Conservation (phyloP, 257 asterid genomes). For the Fraxinus cuspidata region DNA sequence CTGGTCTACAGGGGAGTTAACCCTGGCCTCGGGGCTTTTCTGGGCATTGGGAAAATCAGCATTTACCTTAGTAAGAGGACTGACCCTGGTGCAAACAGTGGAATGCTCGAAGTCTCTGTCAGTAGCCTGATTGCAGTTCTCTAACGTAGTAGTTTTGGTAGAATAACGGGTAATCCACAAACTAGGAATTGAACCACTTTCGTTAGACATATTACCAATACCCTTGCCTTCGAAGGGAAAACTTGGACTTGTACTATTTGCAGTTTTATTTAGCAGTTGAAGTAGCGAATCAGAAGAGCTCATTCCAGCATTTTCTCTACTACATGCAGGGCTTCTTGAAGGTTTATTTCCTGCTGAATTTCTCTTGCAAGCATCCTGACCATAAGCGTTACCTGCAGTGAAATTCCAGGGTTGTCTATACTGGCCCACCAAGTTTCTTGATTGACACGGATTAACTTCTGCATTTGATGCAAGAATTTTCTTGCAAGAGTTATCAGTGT, state of each 20-base stretch:
- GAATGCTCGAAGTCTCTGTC: conserved; percentile 20
- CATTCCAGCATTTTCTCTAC: conserved; percentile 7
- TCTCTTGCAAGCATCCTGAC: conserved; percentile 21
- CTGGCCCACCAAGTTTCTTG: conserved; percentile 20
- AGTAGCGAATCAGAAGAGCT: conserved; percentile 30
- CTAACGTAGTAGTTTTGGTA: conserved; percentile 30
- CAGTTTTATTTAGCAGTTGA: conserved; percentile 18
- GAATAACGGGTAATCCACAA: conserved; percentile 72
- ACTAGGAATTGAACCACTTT: conserved; percentile 39
- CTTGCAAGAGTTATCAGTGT: conserved; percentile 27
- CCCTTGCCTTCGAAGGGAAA: conserved; percentile 24
- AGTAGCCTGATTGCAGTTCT: conserved; percentile 25
- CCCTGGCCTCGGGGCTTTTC: conserved; percentile 21
- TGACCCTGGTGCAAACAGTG: conserved; percentile 10
- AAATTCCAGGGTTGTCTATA: conserved; percentile 30
- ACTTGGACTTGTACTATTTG: conserved; percentile 21
- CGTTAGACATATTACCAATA: conserved; percentile 29
- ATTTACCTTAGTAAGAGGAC: conserved; percentile 22
- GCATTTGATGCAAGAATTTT: conserved; percentile 32
- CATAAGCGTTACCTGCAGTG: conserved; percentile 21
- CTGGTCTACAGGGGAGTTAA: no score
- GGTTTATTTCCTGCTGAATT: conserved; percentile 32
- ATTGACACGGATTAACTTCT: conserved; percentile 22
- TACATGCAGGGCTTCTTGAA: conserved; percentile 14
- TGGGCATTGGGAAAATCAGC: conserved; percentile 26